Evolutionary conservation across 2,329 filamentous ascomycete genomes (phyloP), one percentile per base, ranked within the genome.

Genomic region (Tricladium varicosporioides): DNA sequence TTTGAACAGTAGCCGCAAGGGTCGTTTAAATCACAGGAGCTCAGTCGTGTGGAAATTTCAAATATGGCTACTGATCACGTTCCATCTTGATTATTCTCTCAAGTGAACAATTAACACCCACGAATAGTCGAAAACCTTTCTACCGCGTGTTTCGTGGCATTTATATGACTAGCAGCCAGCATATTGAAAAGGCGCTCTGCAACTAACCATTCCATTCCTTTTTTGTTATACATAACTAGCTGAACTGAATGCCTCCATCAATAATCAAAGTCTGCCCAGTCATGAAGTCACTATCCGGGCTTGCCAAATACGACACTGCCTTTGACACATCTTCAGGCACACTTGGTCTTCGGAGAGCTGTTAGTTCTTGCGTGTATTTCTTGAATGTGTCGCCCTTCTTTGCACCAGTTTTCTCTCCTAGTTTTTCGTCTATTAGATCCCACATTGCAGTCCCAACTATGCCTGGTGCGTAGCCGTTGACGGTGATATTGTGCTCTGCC

Each of bases 361-460:
- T 85, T 62, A 81, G 58, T 5, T 85, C 78, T 0, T 74, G 64
- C 0, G 72, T 77, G 59, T 80, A 81, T 65, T 82, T 81, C 67
- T 79, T 78, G 54, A 85, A 80, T 13, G 76, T 80, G 19, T 80
- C 77, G 1, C 80, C 80, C 63, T 77, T 80, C 63, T 75, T 71
- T 0, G 73, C 72, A 0, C 80, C 83, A 1, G 71, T 74, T 56
- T 76, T 75, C 67, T 80, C 76, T 0, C 78, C 82, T 32, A 87
- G 60, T 56, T 80, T 79, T 60, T 82, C 79, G 59, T 88, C 86
- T 53, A 89, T 87, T 1, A 82, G 66, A 47, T 88, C 85, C 85
- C 85, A 89, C 85, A 88, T 88, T 0, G 76, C 74, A 0, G 84
- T 88, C 0, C 80, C 83, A 0, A 89, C 84, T 48, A 89, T 86